Evolutionary conservation across 805 yeast genomes (phyloP).

Genomic region (Starmerella floricola): DNA sequence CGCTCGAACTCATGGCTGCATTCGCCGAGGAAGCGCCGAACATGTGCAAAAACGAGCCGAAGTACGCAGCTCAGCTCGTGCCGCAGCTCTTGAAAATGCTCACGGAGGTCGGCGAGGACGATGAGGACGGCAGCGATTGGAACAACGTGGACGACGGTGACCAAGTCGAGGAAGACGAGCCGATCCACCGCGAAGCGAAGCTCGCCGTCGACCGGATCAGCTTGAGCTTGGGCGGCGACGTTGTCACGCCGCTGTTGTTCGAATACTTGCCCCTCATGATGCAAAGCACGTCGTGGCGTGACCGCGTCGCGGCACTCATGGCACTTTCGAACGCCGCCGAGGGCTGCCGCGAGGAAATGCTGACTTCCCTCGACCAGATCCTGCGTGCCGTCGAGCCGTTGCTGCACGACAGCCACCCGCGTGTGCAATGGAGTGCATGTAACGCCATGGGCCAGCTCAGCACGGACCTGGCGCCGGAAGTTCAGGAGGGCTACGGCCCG

Average conservation of each 20-base stretch:
- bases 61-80: conserved; percentile 62
- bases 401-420: conserved; percentile 74
- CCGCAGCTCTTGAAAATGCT: conserved; percentile 65
- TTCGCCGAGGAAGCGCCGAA: conserved; percentile 88
- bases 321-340: conserved; percentile 94
- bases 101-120: conserved; percentile 84
- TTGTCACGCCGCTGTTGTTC: conserved; percentile 75
- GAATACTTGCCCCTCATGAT: conserved; percentile 78
- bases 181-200: conserved; percentile 81
- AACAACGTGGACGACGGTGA: conserved; percentile 64
- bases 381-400: conserved; percentile 76
- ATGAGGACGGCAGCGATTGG: conserved; percentile 84
- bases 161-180: conserved; percentile 71
- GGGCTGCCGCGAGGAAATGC: conserved; percentile 85
- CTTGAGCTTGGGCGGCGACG: conserved; percentile 68
- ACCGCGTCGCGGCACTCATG: conserved; percentile 94
- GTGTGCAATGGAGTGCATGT: conserved; percentile 96
- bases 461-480: conserved; percentile 84
- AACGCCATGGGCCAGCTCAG: conserved; percentile 94
- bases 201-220: conserved; percentile 89
- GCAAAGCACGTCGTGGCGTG: conserved; percentile 70
- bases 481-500: conserved; percentile 70
- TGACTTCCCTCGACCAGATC: conserved; percentile 66
- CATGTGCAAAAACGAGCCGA: conserved; percentile 76
- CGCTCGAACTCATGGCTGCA: conserved; percentile 77